A percentile compares a stretch with the other conserved stretches of the same genome.
These are phyloP conservation scores for Syncephalastrum contaminatum DNA, from an alignment of 371 early-diverging fungal genomes.

Conservation along the genomic window DNA sequence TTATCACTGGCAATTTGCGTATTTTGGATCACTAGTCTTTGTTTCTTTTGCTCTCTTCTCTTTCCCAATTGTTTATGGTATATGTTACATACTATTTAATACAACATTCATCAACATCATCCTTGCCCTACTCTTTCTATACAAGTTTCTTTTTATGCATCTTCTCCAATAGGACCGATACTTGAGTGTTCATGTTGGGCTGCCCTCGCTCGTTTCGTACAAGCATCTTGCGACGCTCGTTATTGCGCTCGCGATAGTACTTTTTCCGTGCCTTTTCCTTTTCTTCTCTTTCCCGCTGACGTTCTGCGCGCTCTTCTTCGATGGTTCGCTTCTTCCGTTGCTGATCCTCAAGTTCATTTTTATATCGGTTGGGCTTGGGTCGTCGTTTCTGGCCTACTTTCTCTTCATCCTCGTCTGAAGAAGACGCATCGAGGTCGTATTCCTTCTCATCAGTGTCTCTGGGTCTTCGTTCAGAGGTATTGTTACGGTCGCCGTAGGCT, in stretches of 20 bases:
- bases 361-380: slow-evolving; percentile 10
- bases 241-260: slow-evolving; percentile 57
- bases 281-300: slow-evolving; percentile 32
- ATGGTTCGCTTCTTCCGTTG: slow-evolving; percentile 9
- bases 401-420: slow-evolving; percentile 35
- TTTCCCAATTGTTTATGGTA: no score
- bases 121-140: no score
- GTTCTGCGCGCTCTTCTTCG: slow-evolving; percentile 32
- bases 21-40: slow-evolving; percentile 70
- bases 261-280: slow-evolving; percentile 48
- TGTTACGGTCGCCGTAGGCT: slow-evolving; percentile 29
- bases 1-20: slow-evolving; percentile 96
- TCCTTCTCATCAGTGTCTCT: slow-evolving; percentile 12
- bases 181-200: slow-evolving; percentile 65
- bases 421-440: slow-evolving; percentile 29
- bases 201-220: slow-evolving; percentile 62
- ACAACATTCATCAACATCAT: no score
- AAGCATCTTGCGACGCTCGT: slow-evolving; percentile 55
- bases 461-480: slow-evolving; percentile 2
- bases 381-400: slow-evolving; percentile 23
- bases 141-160: slow-evolving; percentile 37
- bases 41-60: no score
- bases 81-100: no score
- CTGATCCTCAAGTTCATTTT: slow-evolving; percentile 13
- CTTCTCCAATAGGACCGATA: slow-evolving; percentile 57